Evolutionary conservation across 495 filamentous ascomycete genomes (phyloP), one percentile per base, ranked within the genome.

Genomic region (Penicillium soppii): DNA sequence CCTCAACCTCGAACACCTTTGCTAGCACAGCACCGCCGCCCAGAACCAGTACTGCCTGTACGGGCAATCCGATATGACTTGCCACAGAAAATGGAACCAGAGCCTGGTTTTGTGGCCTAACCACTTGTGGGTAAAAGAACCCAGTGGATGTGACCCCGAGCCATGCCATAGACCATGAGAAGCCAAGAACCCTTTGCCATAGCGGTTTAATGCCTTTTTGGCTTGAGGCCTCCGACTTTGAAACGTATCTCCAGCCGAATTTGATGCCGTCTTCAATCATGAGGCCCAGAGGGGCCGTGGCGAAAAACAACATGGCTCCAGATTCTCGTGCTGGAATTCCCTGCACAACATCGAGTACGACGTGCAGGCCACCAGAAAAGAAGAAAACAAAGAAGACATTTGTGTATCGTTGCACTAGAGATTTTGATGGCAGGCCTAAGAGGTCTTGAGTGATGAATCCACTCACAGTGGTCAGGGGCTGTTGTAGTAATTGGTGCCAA

Each of bases 401-500:
- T 13, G 58, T 54, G 29, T 68, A 68, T 15, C 66, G 62, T 15
- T 66, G 54, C 0, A 69, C 1, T 4, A 35, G 7, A 3, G 69
- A 63, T 6, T 29, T 47, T 7, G 38, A 29, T 7, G 58, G 50
- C 8, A 74, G 43, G 5, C 52, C 44, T 7, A 74, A 22, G 5
- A 59, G 3, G 23, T 63, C 40, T 19, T 54, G 44, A 15, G 66
- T 57, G 13, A 61, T 47, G 27, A 58, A 71, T 12, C 41, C 50
- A 33, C 63, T 52, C 5, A 63, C 45, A 12, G 57, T 53, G 8
- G 59, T 58, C 39, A 73, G 52, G 4, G 62, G 68, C 35, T 60
- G 59, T 10, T 66, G 67, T 12, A 72, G 30, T 12, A 67, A 58
- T 32, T 71, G 69, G 52, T 76, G 71, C 73, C 73, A 76, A 54